Base-by-base conservation (phyloP, 768 basidiomycete genomes). In the Mycena rosella region DNA sequence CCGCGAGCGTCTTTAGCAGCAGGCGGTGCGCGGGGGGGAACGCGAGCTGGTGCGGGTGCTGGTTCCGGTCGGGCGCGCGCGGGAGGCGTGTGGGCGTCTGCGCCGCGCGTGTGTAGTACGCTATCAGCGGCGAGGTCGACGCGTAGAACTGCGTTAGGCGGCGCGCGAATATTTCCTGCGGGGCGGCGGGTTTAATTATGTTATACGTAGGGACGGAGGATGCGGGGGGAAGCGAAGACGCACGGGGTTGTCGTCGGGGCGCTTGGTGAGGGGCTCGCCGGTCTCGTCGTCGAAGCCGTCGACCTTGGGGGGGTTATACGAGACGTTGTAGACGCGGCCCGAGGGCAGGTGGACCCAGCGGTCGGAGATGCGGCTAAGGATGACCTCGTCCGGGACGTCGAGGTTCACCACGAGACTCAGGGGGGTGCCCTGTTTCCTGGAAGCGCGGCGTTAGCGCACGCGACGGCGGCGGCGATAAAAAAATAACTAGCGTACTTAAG, bases 241-340 rank as follows among this genome's bases (percentile, higher is more conserved):
- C 74, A 95, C 95, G 5, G 95, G 93, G 76, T 93, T 92, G 75
- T 97, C 96, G 74, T 97, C 96, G 18, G 94, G 92, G 29, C 96
- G 86, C 73, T 91, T 93, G n/a, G 85, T 89, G n/a, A 97, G 83
- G 7, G 91, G 89, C 74, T 97, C 95, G 27, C 94, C 95, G 0
- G 96, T 96, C 60, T 88, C 81, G 74, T 98, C 95, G 80, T 98
- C 96, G 56, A 86, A 82, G 1, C 96, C 95, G 7, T 89, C 83
- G 2, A 91, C 87, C 72, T 89, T 89, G 18, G 96, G 96, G 17
- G 85, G 89, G 78, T 96, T 97, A 79, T 95, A 97, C 10, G 90
- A 90, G 77, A 90, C 84, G 78, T 96, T 97, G 83, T 98, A 98
- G 15, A 96, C 90, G 15, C 96, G 87, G 18, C 96, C 96, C 0